A percentile compares a stretch with the other conserved stretches of the same genome.
phyloP scores from a whole-genome alignment of 345 rosid species.

The Sonneratia alba region DNA sequence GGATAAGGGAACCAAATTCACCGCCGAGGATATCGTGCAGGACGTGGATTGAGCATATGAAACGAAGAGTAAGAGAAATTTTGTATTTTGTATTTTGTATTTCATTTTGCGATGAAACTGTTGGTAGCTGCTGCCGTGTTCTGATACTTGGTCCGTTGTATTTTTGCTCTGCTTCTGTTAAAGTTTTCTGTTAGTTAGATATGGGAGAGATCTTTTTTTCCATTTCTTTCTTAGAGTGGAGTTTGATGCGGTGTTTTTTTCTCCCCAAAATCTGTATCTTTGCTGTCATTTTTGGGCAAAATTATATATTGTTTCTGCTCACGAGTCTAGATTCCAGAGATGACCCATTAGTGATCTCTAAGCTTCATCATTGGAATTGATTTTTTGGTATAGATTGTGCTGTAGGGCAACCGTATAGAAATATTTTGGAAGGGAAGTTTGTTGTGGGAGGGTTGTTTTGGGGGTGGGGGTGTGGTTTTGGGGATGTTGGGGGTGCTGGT shows the following conservation, averaged over 20 bases:
- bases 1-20: slow-evolving; percentile 20
- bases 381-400: too few species aligned
- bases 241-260: not conserved
- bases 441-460: too few species aligned
- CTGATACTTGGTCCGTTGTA: not conserved
- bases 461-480: too few species aligned
- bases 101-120: not conserved
- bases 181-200: not conserved
- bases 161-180: not conserved
- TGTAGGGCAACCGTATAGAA: too few species aligned
- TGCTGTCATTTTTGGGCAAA: not conserved
- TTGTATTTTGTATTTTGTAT: not conserved
- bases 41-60: not conserved
- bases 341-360: too few species aligned
- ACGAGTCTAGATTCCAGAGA: not conserved
- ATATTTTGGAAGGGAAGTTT: too few species aligned
- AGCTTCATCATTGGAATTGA: too few species aligned
- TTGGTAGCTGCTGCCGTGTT: not conserved
- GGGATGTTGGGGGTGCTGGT: too few species aligned
- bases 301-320: not conserved
- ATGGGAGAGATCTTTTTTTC: not conserved
- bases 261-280: too few species aligned
- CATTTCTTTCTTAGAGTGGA: not conserved
- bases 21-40: slow-evolving; percentile 17
- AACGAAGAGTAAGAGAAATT: not conserved